phyloP scores from a whole-genome alignment of 768 basidiomycete genomes.

The Suillus lakei region DNA sequence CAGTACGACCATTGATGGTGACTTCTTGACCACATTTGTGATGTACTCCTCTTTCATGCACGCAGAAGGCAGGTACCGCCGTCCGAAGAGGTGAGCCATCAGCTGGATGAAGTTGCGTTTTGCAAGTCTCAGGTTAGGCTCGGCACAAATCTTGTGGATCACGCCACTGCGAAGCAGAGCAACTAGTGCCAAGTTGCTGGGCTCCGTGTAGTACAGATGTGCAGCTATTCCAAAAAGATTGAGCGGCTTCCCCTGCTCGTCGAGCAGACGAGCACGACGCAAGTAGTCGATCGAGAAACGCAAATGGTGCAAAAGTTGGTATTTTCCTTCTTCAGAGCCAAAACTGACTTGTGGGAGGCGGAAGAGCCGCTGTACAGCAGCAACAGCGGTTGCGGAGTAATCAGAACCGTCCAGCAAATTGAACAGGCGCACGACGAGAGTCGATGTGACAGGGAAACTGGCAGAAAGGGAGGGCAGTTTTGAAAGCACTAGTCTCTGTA shows the following conservation, averaged over 20 bases:
- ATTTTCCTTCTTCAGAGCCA: conserved; percentile 54
- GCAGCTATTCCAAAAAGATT: conserved; percentile 59
- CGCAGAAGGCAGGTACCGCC: conserved; percentile 54
- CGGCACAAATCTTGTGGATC: conserved; percentile 59
- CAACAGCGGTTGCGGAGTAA: conserved; percentile 49
- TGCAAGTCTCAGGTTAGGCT: conserved; percentile 43
- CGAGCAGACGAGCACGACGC: conserved; percentile 57
- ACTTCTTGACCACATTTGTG: conserved; percentile 42
- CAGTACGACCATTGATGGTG: conserved; percentile 61
- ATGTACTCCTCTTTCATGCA: conserved; percentile 44
- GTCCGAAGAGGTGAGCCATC: conserved; percentile 69
- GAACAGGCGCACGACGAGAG: conserved; percentile 65
- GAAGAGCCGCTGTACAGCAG: conserved; percentile 56
- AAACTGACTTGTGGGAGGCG: conserved; percentile 64
- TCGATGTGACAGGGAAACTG: conserved; percentile 70
- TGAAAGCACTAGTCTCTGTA: conserved; percentile 67
- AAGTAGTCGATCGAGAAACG: conserved; percentile 77
- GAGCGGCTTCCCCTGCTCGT: conserved; percentile 57
- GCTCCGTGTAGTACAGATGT: conserved; percentile 68
- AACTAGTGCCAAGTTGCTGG: conserved; percentile 70
- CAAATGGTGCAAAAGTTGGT: conserved; percentile 67
- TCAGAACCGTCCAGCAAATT: conserved; percentile 68
- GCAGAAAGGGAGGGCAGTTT: conserved; percentile 64
- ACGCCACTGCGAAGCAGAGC: conserved; percentile 59
- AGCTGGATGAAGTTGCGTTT: conserved; percentile 56